Evolutionary conservation across 192 early-diverging fungal genomes (phyloP).

Genomic region (Spizellomyces punctatus): DNA sequence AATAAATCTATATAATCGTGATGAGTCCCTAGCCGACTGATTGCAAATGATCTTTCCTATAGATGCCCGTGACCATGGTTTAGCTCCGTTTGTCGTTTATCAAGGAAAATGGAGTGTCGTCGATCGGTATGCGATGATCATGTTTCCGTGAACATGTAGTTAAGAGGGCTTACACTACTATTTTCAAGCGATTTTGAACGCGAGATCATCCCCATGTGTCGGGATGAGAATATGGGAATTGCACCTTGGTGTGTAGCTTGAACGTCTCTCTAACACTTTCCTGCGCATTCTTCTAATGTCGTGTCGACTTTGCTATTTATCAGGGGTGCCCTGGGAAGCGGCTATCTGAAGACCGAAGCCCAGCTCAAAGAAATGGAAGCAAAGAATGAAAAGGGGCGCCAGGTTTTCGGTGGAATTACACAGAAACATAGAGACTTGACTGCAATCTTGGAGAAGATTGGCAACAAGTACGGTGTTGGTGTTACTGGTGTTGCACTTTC

Average conservation of each 20-base stretch:
- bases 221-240: slow-evolving; percentile 29
- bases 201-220: slow-evolving; percentile 39
- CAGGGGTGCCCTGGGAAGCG: slow-evolving; percentile 18
- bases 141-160: no score
- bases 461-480: background rate
- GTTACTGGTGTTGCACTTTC: background rate
- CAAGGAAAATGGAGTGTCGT: slow-evolving; percentile 41
- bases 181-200: slow-evolving; percentile 30
- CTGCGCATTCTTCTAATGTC: no score
- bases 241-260: slow-evolving; percentile 22
- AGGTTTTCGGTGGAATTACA: background rate
- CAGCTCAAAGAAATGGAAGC: background rate
- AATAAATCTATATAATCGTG: background rate
- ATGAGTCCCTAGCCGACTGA: no score
- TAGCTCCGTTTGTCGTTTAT: slow-evolving; percentile 33
- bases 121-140: background rate
- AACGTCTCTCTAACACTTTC: no score
- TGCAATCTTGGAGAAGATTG: background rate
- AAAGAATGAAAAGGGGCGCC: background rate
- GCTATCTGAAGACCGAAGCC: slow-evolving; percentile 8
- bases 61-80: slow-evolving; percentile 7
- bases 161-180: no score
- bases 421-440: background rate
- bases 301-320: no score
- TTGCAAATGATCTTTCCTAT: no score